Evolutionary conservation across 129 eudicot species (phyloP).

Genomic region (Chrysanthemum makinoi): DNA sequence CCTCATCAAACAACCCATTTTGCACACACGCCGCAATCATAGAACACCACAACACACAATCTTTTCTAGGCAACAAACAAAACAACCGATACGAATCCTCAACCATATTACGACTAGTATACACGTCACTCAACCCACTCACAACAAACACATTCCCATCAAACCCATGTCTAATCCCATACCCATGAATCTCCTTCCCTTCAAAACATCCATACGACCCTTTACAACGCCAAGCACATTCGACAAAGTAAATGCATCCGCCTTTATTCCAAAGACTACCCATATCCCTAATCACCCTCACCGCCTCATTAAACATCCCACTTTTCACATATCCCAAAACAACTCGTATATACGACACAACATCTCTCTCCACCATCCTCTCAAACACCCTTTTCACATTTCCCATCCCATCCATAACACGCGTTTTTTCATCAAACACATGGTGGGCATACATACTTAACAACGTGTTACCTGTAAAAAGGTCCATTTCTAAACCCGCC

Average conservation of each 20-base stretch:
- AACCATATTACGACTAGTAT: constrained; percentile 27
- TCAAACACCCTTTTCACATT: constrained; percentile 65
- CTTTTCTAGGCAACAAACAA: constrained; percentile 39
- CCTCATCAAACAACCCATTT: constrained; percentile 67
- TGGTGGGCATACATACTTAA: constrained; percentile 62
- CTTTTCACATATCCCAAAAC: constrained; percentile 58
- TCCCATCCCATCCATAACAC: constrained; percentile 14
- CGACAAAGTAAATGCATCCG: constrained; percentile 70
- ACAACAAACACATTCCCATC: too few relatives aligned
- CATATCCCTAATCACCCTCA: constrained; percentile 57
- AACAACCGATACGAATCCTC: constrained; percentile 56
- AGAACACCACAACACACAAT: constrained; percentile 60
- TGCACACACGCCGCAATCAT: constrained; percentile 66
- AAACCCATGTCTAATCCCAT: too few relatives aligned
- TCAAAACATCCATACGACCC: constrained; percentile 40
- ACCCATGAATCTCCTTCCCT: too few relatives aligned
- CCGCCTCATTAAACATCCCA: constrained; percentile 54
- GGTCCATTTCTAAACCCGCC: constrained; percentile 57
- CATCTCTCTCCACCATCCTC: constrained; percentile 49
- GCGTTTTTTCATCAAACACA: constrained; percentile 49
- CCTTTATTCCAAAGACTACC: constrained; percentile 45
- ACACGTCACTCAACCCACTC: too few relatives aligned
- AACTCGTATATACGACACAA: constrained; percentile 73
- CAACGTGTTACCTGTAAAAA: constrained; percentile 68
- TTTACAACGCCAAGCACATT: constrained; percentile 62